These are phyloP conservation scores for Fonsecaea erecta DNA, from an alignment of 2,329 filamentous ascomycete species.

Conservation along the genomic window DNA sequence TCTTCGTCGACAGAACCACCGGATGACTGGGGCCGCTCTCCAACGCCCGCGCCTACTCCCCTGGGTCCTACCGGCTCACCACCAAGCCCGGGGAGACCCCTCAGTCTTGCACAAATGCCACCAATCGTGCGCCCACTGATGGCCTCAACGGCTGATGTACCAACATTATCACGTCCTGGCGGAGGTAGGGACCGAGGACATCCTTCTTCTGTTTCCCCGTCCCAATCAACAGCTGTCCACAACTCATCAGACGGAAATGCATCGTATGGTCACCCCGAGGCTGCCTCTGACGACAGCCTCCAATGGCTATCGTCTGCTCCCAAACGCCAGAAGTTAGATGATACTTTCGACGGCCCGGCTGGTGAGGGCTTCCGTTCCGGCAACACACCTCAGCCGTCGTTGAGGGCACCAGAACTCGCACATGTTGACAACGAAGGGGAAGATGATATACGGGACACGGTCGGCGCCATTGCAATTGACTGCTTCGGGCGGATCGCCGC, in stretches of 20 bases:
- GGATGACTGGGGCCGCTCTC: not conserved
- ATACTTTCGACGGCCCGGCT: slow-evolving; percentile 30
- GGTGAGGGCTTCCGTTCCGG: not conserved
- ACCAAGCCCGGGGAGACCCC: not conserved
- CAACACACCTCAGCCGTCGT: not conserved
- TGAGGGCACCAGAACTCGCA: not conserved
- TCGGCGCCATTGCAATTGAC: slow-evolving; percentile 94
- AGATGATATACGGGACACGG: slow-evolving; percentile 85
- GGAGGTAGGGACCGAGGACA: not conserved
- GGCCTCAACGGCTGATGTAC: slow-evolving; percentile 27
- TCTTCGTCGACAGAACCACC: not conserved
- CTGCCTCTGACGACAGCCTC: slow-evolving; percentile 26
- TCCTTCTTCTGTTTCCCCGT: not conserved
- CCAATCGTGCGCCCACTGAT: slow-evolving; percentile 26
- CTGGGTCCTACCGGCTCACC: slow-evolving; percentile 3
- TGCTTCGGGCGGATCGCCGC: slow-evolving; percentile 84
- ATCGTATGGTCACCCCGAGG: slow-evolving; percentile 18
- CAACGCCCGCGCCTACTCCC: not conserved
- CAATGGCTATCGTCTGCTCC: slow-evolving; percentile 22
- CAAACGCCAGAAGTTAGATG: slow-evolving; percentile 30
- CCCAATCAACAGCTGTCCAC: not conserved
- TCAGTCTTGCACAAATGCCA: slow-evolving; percentile 22
- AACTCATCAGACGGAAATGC: slow-evolving; percentile 12
- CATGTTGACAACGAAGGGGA: slow-evolving; percentile 36
- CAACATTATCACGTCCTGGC: slow-evolving; percentile 15